These are phyloP conservation scores for Globisporangium cederbergense DNA, from an alignment of 352 stramenopile species.

Conservation along the genomic window DNA sequence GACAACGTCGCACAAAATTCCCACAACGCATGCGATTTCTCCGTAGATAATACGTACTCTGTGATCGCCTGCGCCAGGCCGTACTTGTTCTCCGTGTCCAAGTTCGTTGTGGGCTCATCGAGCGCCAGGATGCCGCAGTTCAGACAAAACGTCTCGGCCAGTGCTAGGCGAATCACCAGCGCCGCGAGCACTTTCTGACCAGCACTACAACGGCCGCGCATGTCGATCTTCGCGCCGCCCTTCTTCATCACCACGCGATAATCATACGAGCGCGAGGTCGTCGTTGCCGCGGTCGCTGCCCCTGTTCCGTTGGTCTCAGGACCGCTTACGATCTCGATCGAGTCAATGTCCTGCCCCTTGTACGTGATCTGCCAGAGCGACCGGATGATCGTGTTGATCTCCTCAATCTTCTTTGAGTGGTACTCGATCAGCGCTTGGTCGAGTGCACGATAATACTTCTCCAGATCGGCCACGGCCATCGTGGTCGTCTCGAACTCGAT, in stretches of 20 bases:
- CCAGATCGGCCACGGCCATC: constrained; percentile 95
- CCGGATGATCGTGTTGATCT: constrained; percentile 99
- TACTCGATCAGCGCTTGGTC: constrained; percentile 97
- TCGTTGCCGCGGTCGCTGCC: constrained; percentile 42
- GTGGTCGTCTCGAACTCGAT: constrained; percentile 96
- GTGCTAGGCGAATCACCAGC: constrained; percentile 96
- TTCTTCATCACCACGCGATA: constrained; percentile 99
- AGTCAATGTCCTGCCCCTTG: constrained; percentile 99
- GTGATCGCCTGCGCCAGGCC: constrained; percentile 86
- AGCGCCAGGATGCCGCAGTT: constrained; percentile 98
- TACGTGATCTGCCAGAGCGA: constrained; percentile 99
- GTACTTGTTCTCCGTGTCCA: constrained; percentile 97
- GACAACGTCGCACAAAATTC: not conserved
- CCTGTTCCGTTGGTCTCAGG: constrained; percentile 52
- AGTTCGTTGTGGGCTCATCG: constrained; percentile 98
- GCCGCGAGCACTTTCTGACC: constrained; percentile 96
- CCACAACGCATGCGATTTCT: not conserved
- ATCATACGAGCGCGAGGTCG: constrained; percentile 91
- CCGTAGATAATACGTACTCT: constrained; percentile 45
- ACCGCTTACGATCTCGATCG: constrained; percentile 97
- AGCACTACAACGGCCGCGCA: constrained; percentile 98
- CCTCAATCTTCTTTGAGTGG: constrained; percentile 98
- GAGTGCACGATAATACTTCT: constrained; percentile 95
- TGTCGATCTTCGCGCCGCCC: constrained; percentile 93
- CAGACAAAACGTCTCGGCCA: constrained; percentile 99